Conservation (phyloP, 805 yeast species). For the Brettanomyces custersianus region DNA sequence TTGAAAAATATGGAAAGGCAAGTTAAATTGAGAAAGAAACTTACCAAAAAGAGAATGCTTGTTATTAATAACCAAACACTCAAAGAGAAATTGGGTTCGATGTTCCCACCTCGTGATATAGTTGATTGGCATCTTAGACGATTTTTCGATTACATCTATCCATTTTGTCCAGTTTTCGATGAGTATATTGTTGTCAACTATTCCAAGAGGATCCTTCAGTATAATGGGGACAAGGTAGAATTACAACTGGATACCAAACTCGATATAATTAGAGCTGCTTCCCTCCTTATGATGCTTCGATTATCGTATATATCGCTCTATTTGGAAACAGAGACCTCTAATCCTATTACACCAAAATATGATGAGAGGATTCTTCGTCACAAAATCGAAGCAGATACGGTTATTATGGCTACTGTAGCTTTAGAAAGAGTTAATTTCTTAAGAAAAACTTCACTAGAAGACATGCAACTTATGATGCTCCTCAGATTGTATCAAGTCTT, state of each 20-base stretch:
- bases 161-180: conserved; percentile 39
- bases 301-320: conserved; percentile 18
- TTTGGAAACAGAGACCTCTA: conserved; percentile 12
- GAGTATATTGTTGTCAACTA: conserved; percentile 28
- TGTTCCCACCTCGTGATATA: conserved; percentile 23
- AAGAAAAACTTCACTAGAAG: conserved; percentile 30
- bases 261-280: conserved; percentile 18
- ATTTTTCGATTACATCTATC: conserved; percentile 32
- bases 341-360: conserved; percentile 9
- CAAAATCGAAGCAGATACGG: conserved; percentile 32
- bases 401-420: conserved; percentile 30
- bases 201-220: conserved; percentile 25
- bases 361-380: conserved; percentile 15
- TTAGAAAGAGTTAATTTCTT: conserved; percentile 31
- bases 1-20: conserved; percentile 5
- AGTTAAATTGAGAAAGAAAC: conserved; percentile 7
- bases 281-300: conserved; percentile 20
- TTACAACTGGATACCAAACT: conserved; percentile 7
- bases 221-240: conserved; percentile 1
- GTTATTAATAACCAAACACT: conserved; percentile 2
- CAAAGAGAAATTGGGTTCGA: conserved; percentile 7
- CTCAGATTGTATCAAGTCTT: conserved; percentile 31
- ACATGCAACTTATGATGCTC: conserved; percentile 34
- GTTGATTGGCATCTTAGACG: conserved; percentile 29
- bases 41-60: conserved; percentile 1